A percentile compares a stretch with the other conserved stretches of the same genome.
Evolutionary conservation across 2,329 filamentous ascomycete genomes (phyloP).

Genomic region (Coccinonectria pachysandricola): DNA sequence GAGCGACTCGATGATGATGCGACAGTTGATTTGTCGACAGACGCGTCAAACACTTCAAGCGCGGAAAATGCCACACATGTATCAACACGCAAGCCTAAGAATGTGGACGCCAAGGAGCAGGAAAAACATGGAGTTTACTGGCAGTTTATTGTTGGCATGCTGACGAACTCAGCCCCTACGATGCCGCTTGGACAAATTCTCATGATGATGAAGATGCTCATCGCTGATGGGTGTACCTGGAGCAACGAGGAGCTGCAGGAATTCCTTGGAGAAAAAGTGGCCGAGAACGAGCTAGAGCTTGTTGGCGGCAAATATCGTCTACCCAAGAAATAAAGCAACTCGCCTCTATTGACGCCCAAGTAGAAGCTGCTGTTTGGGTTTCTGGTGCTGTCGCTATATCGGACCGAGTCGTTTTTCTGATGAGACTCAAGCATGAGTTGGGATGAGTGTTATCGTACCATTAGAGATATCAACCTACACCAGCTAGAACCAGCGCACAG

Average conservation of each 20-base stretch:
- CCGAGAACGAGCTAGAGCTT: slow-evolving; percentile 58
- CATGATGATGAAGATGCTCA: slow-evolving; percentile 92
- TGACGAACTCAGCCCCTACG: slow-evolving; percentile 74
- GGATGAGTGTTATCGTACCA: no score
- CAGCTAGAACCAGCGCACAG: no score
- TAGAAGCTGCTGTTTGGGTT: no score
- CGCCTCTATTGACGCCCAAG: no score
- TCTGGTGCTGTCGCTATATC: no score
- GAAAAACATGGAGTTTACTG: slow-evolving; percentile 61
- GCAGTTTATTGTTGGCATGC: slow-evolving; percentile 89
- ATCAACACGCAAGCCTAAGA: slow-evolving; percentile 40
- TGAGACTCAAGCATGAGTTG: no score
- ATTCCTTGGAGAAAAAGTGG: slow-evolving; percentile 71
- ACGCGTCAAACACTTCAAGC: slow-evolving; percentile 16
- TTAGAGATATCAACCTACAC: no score
- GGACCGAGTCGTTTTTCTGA: no score
- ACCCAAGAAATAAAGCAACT: slow-evolving; percentile 47
- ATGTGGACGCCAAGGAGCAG: slow-evolving; percentile 54
- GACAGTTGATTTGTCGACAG: slow-evolving; percentile 20
- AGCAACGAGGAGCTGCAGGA: slow-evolving; percentile 79
- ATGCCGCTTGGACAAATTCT: slow-evolving; percentile 75
- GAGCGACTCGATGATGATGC: slow-evolving; percentile 44
- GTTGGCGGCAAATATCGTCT: slow-evolving; percentile 61
- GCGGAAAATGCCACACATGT: slow-evolving; percentile 20
- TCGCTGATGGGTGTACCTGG: slow-evolving; percentile 81